Conservation (phyloP, 1,284 basidiomycete genomes). For the Coniferiporia sulphurascens region DNA sequence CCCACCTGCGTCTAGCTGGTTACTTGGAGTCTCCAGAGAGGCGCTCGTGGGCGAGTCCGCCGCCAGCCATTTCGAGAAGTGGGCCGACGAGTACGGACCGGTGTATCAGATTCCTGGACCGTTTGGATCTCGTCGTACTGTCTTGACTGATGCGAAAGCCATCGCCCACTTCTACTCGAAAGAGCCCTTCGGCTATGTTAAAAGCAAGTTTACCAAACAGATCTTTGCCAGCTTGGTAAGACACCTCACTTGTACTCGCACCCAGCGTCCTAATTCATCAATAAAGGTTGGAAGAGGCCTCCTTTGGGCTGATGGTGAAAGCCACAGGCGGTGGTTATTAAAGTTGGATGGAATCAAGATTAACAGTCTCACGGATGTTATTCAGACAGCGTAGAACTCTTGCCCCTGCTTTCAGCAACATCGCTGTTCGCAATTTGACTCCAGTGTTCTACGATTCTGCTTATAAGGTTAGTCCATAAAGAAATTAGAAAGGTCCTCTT, state of each 20-base stretch:
- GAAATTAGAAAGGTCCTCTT: background rate
- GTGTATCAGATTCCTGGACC: conserved; percentile 38
- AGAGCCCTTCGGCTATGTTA: conserved; percentile 46
- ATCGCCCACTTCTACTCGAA: conserved; percentile 45
- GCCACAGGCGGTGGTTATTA: conserved; percentile 34
- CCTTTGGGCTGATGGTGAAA: conserved; percentile 48
- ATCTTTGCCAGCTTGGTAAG: conserved; percentile 41
- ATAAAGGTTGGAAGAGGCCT: conserved; percentile 44
- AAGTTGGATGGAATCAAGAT: background rate
- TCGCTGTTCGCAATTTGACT: conserved; percentile 33
- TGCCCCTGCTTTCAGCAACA: conserved; percentile 38
- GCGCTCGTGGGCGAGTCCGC: conserved; percentile 20
- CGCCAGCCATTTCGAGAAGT: conserved; percentile 25
- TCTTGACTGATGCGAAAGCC: conserved; percentile 52
- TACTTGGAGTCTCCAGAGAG: conserved; percentile 15
- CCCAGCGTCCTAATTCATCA: background rate
- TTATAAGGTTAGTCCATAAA: conserved; percentile 38
- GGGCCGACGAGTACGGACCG: conserved; percentile 43
- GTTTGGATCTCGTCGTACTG: conserved; percentile 37
- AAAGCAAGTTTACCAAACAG: conserved; percentile 31
- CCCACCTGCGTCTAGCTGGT: conserved; percentile 26
- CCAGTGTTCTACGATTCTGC: conserved; percentile 39
- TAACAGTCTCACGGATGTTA: background rate
- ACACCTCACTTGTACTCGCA: background rate
- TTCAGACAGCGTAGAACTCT: conserved; percentile 38